phyloP scores from a whole-genome alignment of 345 rosid species.

The Brassica nigra region DNA sequence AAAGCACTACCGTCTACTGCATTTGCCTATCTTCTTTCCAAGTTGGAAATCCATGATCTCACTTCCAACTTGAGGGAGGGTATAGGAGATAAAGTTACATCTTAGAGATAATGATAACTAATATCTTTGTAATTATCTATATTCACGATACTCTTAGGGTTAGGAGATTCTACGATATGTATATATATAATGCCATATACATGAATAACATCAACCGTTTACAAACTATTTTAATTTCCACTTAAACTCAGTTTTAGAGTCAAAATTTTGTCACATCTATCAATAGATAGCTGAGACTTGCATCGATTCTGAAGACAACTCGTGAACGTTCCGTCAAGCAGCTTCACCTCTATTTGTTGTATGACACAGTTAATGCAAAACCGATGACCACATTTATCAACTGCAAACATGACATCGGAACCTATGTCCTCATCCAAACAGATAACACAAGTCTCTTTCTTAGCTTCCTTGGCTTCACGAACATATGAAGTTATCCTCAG shows the following conservation, averaged over 20 bases:
- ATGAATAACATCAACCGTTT: too few species aligned
- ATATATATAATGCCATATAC: too few species aligned
- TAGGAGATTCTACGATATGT: too few species aligned
- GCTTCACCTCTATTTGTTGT: constrained; percentile 61
- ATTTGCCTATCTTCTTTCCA: too few species aligned
- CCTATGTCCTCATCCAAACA: constrained; percentile 57
- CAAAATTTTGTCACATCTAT: constrained; percentile 56
- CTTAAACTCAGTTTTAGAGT: constrained; percentile 49
- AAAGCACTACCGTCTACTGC: too few species aligned
- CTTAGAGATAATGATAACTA: too few species aligned
- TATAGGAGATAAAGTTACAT: too few species aligned
- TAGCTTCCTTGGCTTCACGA: constrained; percentile 13
- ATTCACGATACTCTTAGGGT: too few species aligned
- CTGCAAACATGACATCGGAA: constrained; percentile 48
- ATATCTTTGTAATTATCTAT: too few species aligned
- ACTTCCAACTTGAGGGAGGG: too few species aligned
- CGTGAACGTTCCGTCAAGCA: constrained; percentile 55
- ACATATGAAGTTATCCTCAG: background rate
- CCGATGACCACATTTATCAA: constrained; percentile 59
- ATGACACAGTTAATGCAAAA: constrained; percentile 72
- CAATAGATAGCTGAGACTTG: constrained; percentile 47
- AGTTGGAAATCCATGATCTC: too few species aligned
- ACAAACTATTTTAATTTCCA: constrained; percentile 1
- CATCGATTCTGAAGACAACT: constrained; percentile 67
- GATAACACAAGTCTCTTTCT: constrained; percentile 56